Evolutionary conservation across 1,284 basidiomycete genomes (phyloP).

Genomic region (Crucibulum parvulum): DNA sequence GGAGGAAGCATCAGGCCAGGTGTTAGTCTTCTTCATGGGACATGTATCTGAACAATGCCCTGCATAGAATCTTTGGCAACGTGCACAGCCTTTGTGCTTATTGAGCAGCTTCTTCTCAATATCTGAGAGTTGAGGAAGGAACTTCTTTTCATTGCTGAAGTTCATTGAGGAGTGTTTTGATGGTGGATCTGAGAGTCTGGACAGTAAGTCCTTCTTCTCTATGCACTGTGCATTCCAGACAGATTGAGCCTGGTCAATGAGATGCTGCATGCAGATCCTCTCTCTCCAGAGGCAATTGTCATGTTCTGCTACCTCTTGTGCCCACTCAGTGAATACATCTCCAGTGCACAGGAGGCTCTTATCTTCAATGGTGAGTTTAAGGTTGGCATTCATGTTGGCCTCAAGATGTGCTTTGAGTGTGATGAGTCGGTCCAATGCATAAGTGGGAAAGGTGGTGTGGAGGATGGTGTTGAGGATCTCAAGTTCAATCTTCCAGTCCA

Average conservation of each 20-base stretch:
- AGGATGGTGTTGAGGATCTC: slow-evolving; percentile 17
- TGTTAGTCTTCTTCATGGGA: neutral
- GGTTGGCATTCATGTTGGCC: neutral
- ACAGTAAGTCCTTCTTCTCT: neutral
- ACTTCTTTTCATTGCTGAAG: neutral
- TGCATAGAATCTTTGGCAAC: slow-evolving; percentile 8
- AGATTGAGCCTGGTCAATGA: neutral
- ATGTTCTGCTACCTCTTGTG: neutral
- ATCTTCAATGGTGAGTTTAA: neutral
- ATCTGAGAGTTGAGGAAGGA: slow-evolving; percentile 8
- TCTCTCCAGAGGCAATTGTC: neutral
- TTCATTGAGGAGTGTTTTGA: neutral
- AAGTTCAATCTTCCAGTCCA: slow-evolving; percentile 16
- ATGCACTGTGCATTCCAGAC: neutral
- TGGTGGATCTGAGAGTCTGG: neutral
- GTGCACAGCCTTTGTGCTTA: slow-evolving; percentile 10
- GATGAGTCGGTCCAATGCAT: slow-evolving; percentile 1
- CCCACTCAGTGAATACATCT: neutral
- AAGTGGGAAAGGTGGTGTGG: slow-evolving; percentile 6
- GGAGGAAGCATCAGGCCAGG: neutral
- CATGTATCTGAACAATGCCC: slow-evolving; percentile 4
- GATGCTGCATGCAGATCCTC: neutral
- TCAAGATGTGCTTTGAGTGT: neutral
- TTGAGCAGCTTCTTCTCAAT: slow-evolving; percentile 10
- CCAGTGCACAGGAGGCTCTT: neutral